Base-by-base conservation (phyloP, 257 asterid genomes). In the Nicotiana knightiana region DNA sequence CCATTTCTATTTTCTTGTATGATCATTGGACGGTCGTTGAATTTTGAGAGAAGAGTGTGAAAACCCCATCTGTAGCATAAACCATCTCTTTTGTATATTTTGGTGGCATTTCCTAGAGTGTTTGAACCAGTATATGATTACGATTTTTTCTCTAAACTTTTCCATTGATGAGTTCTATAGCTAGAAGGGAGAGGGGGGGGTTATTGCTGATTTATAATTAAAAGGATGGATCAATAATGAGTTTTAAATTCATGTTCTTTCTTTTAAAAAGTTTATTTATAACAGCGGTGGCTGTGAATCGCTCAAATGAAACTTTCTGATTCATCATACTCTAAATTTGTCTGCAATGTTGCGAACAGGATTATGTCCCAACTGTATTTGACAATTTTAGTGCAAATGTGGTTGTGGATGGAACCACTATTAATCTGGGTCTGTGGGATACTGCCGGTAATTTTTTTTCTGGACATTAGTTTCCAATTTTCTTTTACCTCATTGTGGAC, bases 361-460 rank as follows among this genome's bases (percentile, higher is more conserved):
- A 93, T 86, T 94, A 94, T 81, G 97, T 93, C 85, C 98, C 98
- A 46, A 94, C 97, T 43, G 97, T 94, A 15, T 93, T 94, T 68
- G 98, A 93, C 92, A 94, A 94, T 81, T 94, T 94, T 87, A 94
- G 97, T 61, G 98, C 98, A 79, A 92, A 90, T 51, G 97, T 94
- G 63, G 92, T 88, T 75, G 98, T 93, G 85, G 97, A 93, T 84
- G 97, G 97, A 79, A 91, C 85, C 94, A 91, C 93, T 17, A 93
- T 94, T 53, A 94, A 91, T 86, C 88, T 94, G 21, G 97, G 96
- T 24, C 77, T 93, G 76, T 94, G 97, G 97, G 98, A 93, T 84
- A 94, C 98, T 84, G 98, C 98, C 80, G 97, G 98, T 91, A 82
- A 82, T 62, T 33, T 6, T 1, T 6, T 6, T 6, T 39, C 9